Base-by-base conservation (phyloP, 2,329 filamentous ascomycete species). In the Nemania abortiva region DNA sequence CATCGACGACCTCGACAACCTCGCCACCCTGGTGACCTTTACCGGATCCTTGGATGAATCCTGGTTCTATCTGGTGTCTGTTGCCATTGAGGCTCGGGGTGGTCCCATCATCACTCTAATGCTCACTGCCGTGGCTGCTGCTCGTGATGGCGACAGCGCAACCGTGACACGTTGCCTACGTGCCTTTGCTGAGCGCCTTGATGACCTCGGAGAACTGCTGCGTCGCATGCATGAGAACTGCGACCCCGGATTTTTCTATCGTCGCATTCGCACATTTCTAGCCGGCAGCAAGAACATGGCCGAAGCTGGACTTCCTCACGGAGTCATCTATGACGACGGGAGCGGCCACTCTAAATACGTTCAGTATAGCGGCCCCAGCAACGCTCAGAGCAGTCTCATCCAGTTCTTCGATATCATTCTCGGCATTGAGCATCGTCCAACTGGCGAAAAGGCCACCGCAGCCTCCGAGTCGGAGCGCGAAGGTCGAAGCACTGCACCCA, bases 281-380 rank as follows among this genome's bases (percentile, higher is more conserved):
- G 95, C 96, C 6, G 96, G 96, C 15, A 96, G 94, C 79, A 98
- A 97, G 86, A 98, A 98, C 80, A 99, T 98, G 96, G 90, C 88
- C 57, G 95, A 98, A 70, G 96, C 95, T 4, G 96, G 96, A 15
- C 86, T 99, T 10, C 95, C 96, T 0, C 85, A 91, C 68, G 96
- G 96, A 22, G 90, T 99, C 59, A 84, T 95, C 57, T 98, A 98
- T 79, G 94, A 98, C 74, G 89, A 94, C 72, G 93, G 92, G 22
- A 89, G 88, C 11, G 91, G 90, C 29, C 85, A 83, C 13, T 86
- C 89, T 37, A 83, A 86, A 3, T 97, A 94, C 78, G 90, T 91
- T 31, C 93, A 98, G 77, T 97, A 94, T 79, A 92, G 92, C 70
- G 96, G 96, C 49, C 96, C 96, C 34, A 98, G 94, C 82, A 98